Evolutionary conservation across 2,329 filamentous ascomycete species (phyloP).

Genomic region (Ophiostoma piceae): DNA sequence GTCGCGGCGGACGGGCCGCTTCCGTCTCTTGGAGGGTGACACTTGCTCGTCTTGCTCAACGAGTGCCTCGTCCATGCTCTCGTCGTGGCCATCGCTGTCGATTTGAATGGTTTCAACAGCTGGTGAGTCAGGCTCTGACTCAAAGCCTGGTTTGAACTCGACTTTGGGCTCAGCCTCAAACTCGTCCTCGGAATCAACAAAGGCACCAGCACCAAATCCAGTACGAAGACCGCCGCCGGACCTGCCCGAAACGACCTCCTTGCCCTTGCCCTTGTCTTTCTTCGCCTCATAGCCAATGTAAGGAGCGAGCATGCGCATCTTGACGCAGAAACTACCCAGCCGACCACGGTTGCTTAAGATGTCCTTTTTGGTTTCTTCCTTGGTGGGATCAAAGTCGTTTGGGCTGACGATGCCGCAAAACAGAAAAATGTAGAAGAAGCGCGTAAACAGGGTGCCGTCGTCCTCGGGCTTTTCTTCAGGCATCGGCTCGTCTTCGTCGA

Average conservation of each 20-base stretch:
- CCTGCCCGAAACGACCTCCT: not conserved
- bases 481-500: not conserved
- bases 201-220: not conserved
- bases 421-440: constrained; percentile 30
- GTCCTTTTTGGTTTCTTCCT: constrained; percentile 12
- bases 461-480: not conserved
- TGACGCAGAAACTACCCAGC: constrained; percentile 28
- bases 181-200: not conserved
- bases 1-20: constrained; percentile 45
- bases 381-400: constrained; percentile 14
- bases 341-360: constrained; percentile 20
- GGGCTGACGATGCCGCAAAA: constrained; percentile 21
- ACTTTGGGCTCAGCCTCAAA: not conserved
- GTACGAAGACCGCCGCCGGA: not conserved
- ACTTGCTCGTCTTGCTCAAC: constrained; percentile 26
- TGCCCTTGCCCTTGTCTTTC: constrained; percentile 4
- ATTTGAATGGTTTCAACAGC: not conserved
- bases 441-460: constrained; percentile 24
- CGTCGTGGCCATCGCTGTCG: not conserved
- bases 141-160: not conserved
- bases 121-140: not conserved
- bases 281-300: not conserved
- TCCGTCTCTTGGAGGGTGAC: constrained; percentile 22
- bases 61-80: not conserved
- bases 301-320: constrained; percentile 21